Base-by-base conservation (phyloP, 345 rosid species). In the Arabidopsis arenosa region DNA sequence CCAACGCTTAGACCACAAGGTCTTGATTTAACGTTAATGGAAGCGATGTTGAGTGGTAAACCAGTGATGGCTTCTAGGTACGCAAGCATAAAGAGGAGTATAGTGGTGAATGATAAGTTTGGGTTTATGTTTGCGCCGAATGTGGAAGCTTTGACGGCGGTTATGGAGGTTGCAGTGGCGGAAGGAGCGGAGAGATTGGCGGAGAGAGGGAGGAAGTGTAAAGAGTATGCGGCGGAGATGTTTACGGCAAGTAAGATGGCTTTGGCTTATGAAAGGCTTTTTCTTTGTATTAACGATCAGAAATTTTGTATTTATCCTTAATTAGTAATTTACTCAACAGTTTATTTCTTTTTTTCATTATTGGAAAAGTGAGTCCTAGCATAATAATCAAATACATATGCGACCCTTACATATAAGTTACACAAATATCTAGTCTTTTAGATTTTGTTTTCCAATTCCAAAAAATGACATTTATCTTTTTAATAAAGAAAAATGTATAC, bases 1-100 rank as follows among this genome's bases (percentile, higher is more conserved):
- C 99, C 97, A 0, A 95, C 96, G 0, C 84, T 95, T 1, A 83
- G 99, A 76, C 99, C 99, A 10, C 97, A 92, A 70, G 97, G 99
- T 6, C 90, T 93, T 13, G 98, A 93, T 82, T 82, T 93, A 0
- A 93, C 98, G 2, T 80, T 91, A 26, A 88, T 89, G 97, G 99
- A 92, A 73, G 97, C 96, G 0, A 95, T 95, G 99, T 80, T 92
- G 89, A 87, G 93, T 63, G 97, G 99, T 32, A 95, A 82, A 69
- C 87, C 99, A 3, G 88, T 95, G 1, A 85, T 90, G 92, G 97
- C 97, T 0, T 90, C 97, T 0, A 88, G 96, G 66, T 95, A 88
- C 40, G 90, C 99, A 0, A 95, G 99, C 66, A 92, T 95, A 26
- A 90, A 88, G 79, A 91, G 97, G 6, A 95, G 89, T 5, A 78